These are phyloP conservation scores for Penicillium digitatum DNA, from an alignment of 2,329 filamentous ascomycete genomes.

Conservation along the genomic window DNA sequence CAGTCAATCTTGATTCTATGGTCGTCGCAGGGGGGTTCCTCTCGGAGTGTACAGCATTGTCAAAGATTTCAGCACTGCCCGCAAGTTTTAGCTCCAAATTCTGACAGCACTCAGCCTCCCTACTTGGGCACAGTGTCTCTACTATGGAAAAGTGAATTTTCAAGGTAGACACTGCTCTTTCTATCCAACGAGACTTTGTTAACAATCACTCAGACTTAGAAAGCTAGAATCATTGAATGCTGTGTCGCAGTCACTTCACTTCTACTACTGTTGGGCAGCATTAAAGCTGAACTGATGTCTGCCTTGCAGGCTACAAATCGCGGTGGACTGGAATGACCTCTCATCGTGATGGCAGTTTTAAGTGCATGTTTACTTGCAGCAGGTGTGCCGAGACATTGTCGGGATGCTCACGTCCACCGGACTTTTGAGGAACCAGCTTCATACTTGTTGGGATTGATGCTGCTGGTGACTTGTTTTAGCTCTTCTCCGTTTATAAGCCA, in stretches of 20 bases:
- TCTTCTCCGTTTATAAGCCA: conserved; percentile 54
- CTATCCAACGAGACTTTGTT: neutral
- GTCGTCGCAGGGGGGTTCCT: conserved; percentile 64
- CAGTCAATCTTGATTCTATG: conserved; percentile 70
- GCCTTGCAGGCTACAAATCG: conserved; percentile 49
- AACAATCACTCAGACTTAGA: conserved; percentile 32
- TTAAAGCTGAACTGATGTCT: conserved; percentile 59
- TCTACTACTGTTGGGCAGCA: conserved; percentile 54
- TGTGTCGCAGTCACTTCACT: conserved; percentile 50
- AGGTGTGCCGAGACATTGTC: conserved; percentile 65
- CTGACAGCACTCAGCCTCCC: conserved; percentile 50
- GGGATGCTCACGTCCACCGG: conserved; percentile 63
- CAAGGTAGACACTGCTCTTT: conserved; percentile 11
- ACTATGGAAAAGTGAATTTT: too few species aligned
- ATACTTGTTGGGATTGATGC: conserved; percentile 68
- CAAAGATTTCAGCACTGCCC: conserved; percentile 51
- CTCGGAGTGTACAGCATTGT: conserved; percentile 60
- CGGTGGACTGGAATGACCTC: conserved; percentile 55
- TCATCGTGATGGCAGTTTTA: conserved; percentile 63
- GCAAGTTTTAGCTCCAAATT: conserved; percentile 56
- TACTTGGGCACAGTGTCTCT: conserved; percentile 56
- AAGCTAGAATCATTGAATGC: conserved; percentile 52
- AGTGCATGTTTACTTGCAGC: conserved; percentile 61
- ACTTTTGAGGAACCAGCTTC: conserved; percentile 68
- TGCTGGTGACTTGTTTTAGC: conserved; percentile 62